phyloP scores from a whole-genome alignment of 306 rosid species.

The Quercus engelmannii region DNA sequence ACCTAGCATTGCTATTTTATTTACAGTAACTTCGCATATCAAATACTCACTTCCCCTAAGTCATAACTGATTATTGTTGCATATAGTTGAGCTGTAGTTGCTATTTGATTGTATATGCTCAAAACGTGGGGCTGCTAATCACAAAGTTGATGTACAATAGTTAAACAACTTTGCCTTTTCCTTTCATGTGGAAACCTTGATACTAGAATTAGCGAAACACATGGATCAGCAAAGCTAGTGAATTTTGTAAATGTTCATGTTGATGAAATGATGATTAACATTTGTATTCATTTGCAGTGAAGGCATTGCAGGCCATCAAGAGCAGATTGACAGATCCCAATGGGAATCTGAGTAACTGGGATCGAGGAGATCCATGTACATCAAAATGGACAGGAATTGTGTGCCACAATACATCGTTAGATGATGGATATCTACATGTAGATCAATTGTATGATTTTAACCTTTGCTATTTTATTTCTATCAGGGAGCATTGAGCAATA shows the following conservation, averaged over 20 bases:
- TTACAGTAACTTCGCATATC: no score
- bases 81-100: background rate
- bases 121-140: background rate
- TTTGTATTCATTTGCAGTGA: constrained; percentile 53
- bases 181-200: background rate
- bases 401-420: constrained; percentile 50
- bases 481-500: constrained; percentile 4
- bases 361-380: constrained; percentile 73
- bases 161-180: background rate
- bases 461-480: constrained; percentile 15
- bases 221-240: background rate
- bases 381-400: constrained; percentile 72
- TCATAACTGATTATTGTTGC: no score
- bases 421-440: constrained; percentile 76
- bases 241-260: background rate
- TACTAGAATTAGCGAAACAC: background rate
- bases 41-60: no score
- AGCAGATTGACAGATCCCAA: constrained; percentile 56
- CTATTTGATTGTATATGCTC: background rate
- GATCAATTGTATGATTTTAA: constrained; percentile 55
- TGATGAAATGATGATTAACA: constrained; percentile 14
- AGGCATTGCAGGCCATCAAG: constrained; percentile 61
- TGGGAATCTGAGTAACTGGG: constrained; percentile 76
- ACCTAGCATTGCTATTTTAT: no score
- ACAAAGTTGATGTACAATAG: background rate